These are phyloP conservation scores for Butyriboletus appendiculatus DNA, from an alignment of 1,284 basidiomycete genomes.

Conservation along the genomic window DNA sequence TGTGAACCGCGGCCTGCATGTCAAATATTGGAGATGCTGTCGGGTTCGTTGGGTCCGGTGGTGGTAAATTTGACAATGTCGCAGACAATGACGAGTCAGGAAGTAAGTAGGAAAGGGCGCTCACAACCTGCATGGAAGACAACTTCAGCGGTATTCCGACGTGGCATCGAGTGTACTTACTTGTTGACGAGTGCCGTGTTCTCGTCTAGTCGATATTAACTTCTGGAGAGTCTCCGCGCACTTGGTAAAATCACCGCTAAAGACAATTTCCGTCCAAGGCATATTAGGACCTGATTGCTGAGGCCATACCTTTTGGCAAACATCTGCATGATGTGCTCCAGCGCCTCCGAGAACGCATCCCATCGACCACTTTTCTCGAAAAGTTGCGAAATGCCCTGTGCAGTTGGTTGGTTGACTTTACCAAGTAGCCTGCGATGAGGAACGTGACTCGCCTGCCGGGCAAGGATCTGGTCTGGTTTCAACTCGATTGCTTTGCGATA, in stretches of 20 bases:
- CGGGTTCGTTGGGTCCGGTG: constrained; percentile 77
- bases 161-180: constrained; percentile 38
- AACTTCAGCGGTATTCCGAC: not conserved
- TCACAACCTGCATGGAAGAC: constrained; percentile 58
- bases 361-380: constrained; percentile 66
- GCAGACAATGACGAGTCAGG: constrained; percentile 73
- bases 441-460: constrained; percentile 67
- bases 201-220: constrained; percentile 63
- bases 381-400: constrained; percentile 71
- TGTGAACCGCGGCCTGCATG: constrained; percentile 66
- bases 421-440: not conserved
- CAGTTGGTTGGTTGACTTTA: constrained; percentile 1
- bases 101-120: constrained; percentile 69
- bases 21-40: constrained; percentile 57
- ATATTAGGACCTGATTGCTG: not conserved
- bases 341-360: constrained; percentile 57
- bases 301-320: constrained; percentile 56
- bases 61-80: constrained; percentile 66
- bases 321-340: constrained; percentile 54
- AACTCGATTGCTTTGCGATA: constrained; percentile 74
- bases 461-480: constrained; percentile 65
- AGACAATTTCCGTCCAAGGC: not conserved
- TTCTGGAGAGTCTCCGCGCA: constrained; percentile 82
- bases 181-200: constrained; percentile 61
- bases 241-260: constrained; percentile 75